Percentiles rank a stretch among this genome's conserved stretches.
These are phyloP conservation scores for Apiospora marii DNA, from an alignment of 2,329 filamentous ascomycete genomes.

Conservation along the genomic window DNA sequence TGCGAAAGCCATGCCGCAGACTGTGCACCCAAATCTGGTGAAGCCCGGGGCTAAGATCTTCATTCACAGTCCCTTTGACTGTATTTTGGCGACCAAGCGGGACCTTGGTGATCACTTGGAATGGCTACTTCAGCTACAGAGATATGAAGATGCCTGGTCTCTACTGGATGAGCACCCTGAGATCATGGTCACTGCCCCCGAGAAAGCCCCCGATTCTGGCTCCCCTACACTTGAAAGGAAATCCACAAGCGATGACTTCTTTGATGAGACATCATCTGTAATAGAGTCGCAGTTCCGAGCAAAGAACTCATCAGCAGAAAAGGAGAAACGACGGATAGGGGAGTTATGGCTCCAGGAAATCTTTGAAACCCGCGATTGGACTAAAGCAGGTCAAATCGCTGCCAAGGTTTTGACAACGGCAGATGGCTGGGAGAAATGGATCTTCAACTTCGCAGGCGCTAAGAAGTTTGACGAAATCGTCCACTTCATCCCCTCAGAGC, in stretches of 20 bases:
- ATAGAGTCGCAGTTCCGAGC: constrained; percentile 66
- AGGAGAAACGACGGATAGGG: constrained; percentile 89
- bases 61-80: constrained; percentile 96
- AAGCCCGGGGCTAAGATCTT: constrained; percentile 77
- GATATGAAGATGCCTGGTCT: constrained; percentile 88
- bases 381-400: constrained; percentile 78
- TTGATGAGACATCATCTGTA: constrained; percentile 74
- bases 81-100: constrained; percentile 87
- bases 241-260: constrained; percentile 67
- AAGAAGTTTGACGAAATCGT: constrained; percentile 91
- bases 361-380: constrained; percentile 78
- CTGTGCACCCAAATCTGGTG: constrained; percentile 61
- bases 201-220: constrained; percentile 48
- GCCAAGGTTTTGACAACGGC: constrained; percentile 83
- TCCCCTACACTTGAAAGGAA: constrained; percentile 51
- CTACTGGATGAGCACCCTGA: constrained; percentile 90
- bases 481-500: constrained; percentile 78
- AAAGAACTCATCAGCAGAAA: constrained; percentile 74
- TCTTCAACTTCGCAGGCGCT: constrained; percentile 87
- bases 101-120: constrained; percentile 84
- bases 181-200: constrained; percentile 56
- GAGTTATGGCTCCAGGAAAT: constrained; percentile 94
- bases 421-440: constrained; percentile 92
- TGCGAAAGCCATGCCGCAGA: constrained; percentile 39
- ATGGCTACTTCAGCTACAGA: constrained; percentile 84